A percentile compares a stretch with the other conserved stretches of the same genome.
Evolutionary conservation across 345 rosid species (phyloP).

Genomic region (Psidium guajava): DNA sequence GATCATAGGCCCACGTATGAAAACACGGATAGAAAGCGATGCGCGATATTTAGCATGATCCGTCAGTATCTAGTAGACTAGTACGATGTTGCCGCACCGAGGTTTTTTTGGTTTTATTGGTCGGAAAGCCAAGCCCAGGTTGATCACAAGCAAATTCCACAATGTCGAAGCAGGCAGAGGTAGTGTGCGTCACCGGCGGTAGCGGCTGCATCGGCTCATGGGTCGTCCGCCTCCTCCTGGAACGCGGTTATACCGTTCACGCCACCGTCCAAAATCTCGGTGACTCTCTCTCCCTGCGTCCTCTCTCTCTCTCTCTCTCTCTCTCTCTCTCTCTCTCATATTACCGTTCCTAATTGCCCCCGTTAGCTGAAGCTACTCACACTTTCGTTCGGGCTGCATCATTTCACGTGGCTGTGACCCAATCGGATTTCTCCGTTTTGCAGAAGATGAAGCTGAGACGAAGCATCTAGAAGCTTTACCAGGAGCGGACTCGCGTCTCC

Average conservation of each 20-base stretch:
- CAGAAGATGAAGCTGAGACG: slow-evolving; percentile 58
- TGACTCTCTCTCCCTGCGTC: no score
- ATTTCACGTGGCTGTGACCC: no score
- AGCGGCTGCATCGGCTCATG: slow-evolving; percentile 95
- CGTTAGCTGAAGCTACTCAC: no score
- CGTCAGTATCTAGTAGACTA: no score
- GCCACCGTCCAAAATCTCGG: slow-evolving; percentile 76
- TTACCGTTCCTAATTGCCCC: no score
- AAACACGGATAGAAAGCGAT: neutral
- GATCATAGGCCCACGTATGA: no score
- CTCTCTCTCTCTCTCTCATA: neutral
- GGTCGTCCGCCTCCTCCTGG: slow-evolving; percentile 67
- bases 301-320: no score
- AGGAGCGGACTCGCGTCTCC: slow-evolving; percentile 78
- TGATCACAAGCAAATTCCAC: neutral
- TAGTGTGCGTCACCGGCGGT: slow-evolving; percentile 86
- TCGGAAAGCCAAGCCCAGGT: neutral
- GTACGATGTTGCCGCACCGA: no score
- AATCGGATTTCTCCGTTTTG: neutral
- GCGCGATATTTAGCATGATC: neutral
- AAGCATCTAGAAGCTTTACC: slow-evolving; percentile 63
- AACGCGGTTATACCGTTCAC: slow-evolving; percentile 73
- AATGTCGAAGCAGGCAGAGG: slow-evolving; percentile 34
- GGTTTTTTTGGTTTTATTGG: no score
- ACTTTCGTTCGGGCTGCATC: no score